Conservation (phyloP, 2,329 filamentous ascomycete species). For the Ophiostoma australiae region DNA sequence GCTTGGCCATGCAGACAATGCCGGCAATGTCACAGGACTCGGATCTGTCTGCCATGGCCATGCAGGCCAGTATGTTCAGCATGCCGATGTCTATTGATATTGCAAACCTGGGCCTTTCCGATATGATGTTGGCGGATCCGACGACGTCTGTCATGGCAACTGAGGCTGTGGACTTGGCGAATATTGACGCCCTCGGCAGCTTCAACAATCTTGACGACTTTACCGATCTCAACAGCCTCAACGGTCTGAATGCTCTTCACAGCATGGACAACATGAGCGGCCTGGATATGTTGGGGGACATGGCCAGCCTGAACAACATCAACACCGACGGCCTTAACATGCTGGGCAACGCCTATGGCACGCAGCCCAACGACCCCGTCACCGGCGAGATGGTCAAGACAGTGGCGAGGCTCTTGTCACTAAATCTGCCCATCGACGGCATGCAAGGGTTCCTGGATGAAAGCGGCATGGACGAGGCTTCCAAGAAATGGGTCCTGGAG, state of each 20-base stretch:
- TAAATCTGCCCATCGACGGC: neutral
- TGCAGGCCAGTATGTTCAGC: neutral
- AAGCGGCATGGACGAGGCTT: neutral
- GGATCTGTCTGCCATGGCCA: neutral
- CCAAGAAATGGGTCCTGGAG: neutral
- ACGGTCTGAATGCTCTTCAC: neutral
- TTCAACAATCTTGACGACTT: neutral
- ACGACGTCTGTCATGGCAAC: neutral
- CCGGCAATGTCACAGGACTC: neutral
- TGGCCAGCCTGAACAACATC: neutral
- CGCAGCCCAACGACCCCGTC: neutral
- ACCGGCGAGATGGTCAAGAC: neutral
- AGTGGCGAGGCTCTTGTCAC: neutral
- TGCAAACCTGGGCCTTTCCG: neutral
- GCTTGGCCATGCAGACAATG: neutral
- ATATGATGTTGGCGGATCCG: neutral
- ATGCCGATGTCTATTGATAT: neutral
- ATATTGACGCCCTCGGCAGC: neutral
- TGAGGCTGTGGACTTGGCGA: neutral
- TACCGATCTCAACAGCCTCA: neutral
- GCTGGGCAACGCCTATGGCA: neutral
- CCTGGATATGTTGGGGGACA: neutral
- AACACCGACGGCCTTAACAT: neutral
- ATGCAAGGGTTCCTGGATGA: neutral
- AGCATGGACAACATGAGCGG: neutral